Base-by-base conservation (phyloP, 768 basidiomycete species). In the Leucosporidium yakuticum region DNA sequence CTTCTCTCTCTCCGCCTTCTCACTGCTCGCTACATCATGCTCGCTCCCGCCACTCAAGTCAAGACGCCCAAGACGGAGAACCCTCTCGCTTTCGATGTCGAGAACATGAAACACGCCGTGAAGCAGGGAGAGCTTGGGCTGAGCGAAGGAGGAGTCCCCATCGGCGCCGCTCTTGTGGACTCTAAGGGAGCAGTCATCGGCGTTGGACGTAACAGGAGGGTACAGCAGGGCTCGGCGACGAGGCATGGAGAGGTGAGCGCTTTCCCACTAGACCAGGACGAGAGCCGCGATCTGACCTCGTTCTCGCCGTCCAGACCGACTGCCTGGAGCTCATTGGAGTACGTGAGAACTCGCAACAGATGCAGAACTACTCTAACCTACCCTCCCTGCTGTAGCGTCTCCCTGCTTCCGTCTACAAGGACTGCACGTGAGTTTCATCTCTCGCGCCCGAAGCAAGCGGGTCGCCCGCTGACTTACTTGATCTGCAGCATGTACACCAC, bases 111-210 rank as follows among this genome's bases (percentile, higher is more conserved):
- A 63, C 72, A 73, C 54, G 77, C 77, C 14, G 62, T 76, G 20
- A 63, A 65, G 23, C 81, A 86, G 69, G 86, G 84, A 0, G 75
- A 75, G 39, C 80, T 81, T 60, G 82, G 85, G 63, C 80, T 80
- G 50, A 73, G 65, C 0, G 82, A 86, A 67, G 84, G 85, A 1
- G 86, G 86, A 0, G 80, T 87, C n/a, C 85, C 86, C 17, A 87
- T 87, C 69, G 86, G 86, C 17, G 83, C 83, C 5, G 82, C 81
- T 2, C 78, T 86, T 50, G 73, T 83, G 55, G 7, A 19, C 4
- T 1, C 19, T 1, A 59, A 72, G 50, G 47, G 67, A n/a, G 64
- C 66, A 1, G 74, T 83, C 34, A 74, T 84, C 23, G 82, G 83
- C 8, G 78, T 80, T 14, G 81, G 81, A 2, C 79, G 83, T 73